Percentiles rank a stretch among this genome's conserved stretches.
phyloP scores from a whole-genome alignment of 108 stramenopile species.

The Stephanodiscus minutulus region DNA sequence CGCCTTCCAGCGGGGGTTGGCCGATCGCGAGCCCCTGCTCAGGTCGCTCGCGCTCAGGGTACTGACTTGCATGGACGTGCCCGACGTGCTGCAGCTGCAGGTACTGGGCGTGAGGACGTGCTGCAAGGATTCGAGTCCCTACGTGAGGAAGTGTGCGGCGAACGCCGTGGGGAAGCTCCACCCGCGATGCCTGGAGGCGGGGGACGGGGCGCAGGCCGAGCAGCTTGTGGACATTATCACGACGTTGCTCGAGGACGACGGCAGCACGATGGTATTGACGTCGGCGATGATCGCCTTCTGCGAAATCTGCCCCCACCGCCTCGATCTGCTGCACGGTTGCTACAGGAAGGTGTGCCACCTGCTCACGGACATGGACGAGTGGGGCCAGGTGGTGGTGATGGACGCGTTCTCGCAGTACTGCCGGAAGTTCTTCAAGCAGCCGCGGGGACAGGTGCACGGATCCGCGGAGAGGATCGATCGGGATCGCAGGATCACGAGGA shows the following conservation, averaged over 20 bases:
- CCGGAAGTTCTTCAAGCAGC: slow-evolving; percentile 86
- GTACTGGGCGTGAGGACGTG: slow-evolving; percentile 95
- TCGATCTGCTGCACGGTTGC: slow-evolving; percentile 88
- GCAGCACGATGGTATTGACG: slow-evolving; percentile 94
- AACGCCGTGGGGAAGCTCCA: slow-evolving; percentile 92
- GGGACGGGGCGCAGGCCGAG: slow-evolving; percentile 55
- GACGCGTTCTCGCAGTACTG: slow-evolving; percentile 89
- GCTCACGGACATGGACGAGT: slow-evolving; percentile 99
- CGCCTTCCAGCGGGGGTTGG: slow-evolving; percentile 96
- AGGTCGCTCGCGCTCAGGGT: slow-evolving; percentile 96
- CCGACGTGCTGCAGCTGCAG: slow-evolving; percentile 98
- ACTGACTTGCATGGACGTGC: slow-evolving; percentile 93
- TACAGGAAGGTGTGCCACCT: slow-evolving; percentile 97
- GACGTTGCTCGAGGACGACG: slow-evolving; percentile 72
- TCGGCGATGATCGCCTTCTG: slow-evolving; percentile 88
- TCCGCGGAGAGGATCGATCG: slow-evolving; percentile 81
- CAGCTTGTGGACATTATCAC: slow-evolving; percentile 65
- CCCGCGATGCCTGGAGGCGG: slow-evolving; percentile 55
- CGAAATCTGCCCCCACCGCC: slow-evolving; percentile 91
- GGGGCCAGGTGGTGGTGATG: slow-evolving; percentile 94
- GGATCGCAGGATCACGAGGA: slow-evolving; percentile 69
- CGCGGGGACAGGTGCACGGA: slow-evolving; percentile 59
- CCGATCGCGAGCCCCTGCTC: slow-evolving; percentile 91
- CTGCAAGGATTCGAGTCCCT: slow-evolving; percentile 88
- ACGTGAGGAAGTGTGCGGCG: slow-evolving; percentile 98